Evolutionary conservation across 2,329 filamentous ascomycete species (phyloP), one percentile per base, ranked within the genome.

Genomic region (Alternaria novae-zelandiae): DNA sequence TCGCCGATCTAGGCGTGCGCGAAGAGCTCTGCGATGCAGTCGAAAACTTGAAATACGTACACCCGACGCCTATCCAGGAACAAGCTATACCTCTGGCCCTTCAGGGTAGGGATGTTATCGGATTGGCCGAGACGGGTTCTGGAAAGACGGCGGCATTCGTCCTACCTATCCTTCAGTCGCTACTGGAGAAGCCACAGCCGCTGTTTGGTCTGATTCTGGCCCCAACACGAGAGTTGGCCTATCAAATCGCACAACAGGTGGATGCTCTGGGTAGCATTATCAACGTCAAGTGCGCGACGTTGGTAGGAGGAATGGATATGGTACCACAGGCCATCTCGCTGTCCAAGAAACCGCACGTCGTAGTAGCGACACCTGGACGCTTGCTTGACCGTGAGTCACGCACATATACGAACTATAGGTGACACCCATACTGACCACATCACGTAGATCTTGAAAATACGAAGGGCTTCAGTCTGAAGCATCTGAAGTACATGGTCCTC

Each of bases 111-210:
- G 96, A 98, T 79, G 85, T 98, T 0, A 97, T 99, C 71, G 96
- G 94, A 45, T 86, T 98, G 55, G 96, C 96, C 30, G 95, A 99
- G 82, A 99, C 96, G 0, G 96, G 96, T 71, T 94, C 90, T 76
- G 96, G 96, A 81, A 99, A 98, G 84, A 98, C 96, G 0, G 95
- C 94, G 7, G 94, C 96, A 0, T 99, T 98, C 78, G 94, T 93
- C 0, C 84, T 99, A 3, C 96, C 96, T 1, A 96, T 99, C 43
- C 86, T 99, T 3, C 94, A 97, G 81, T 79, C 91, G 3, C 87
- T 99, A 2, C 91, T 98, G 82, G 91, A 96, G 59, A 93, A 94
- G 72, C 94, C 94, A 0, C 91, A 94, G 71, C 86, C 93, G 3
- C 84, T 97, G 50, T 97, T 96, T 75, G 92, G 91, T n/a, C 89